Conservation (phyloP, 257 asterid species). For the Salvia miltiorrhiza region DNA sequence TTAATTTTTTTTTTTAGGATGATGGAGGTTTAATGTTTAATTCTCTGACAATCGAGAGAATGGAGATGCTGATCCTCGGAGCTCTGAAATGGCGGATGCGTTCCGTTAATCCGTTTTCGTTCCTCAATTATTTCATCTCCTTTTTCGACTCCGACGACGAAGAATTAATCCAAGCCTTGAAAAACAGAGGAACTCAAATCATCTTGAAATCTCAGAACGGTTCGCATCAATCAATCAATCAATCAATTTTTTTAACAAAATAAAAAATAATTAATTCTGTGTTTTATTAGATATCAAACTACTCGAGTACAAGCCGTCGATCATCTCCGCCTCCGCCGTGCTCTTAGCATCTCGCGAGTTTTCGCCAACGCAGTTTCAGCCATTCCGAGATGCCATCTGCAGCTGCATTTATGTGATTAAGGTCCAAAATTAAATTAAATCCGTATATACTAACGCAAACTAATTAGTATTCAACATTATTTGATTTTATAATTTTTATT, state of each 20-base stretch:
- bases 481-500: not conserved
- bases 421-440: conserved; percentile 17
- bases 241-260: too few relatives aligned
- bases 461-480: not conserved
- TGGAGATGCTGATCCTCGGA: conserved; percentile 66
- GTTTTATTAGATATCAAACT: conserved; percentile 60
- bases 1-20: conserved; percentile 8
- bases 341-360: conserved; percentile 45
- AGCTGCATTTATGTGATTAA: conserved; percentile 46
- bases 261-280: too few relatives aligned
- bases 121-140: conserved; percentile 42
- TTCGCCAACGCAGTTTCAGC: conserved; percentile 47
- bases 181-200: conserved; percentile 47
- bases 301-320: conserved; percentile 60
- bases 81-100: conserved; percentile 77
- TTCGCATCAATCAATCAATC: conserved; percentile 1
- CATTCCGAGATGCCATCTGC: conserved; percentile 35
- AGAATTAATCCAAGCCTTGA: conserved; percentile 39
- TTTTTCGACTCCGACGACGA: conserved; percentile 36
- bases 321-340: conserved; percentile 62
- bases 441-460: not conserved
- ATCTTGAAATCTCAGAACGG: conserved; percentile 57
- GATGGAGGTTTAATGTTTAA: conserved; percentile 39
- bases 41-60: conserved; percentile 36
- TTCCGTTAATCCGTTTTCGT: conserved; percentile 58